phyloP scores from a whole-genome alignment of 73 alveolate species.

The Symbiodinium natans region DNA sequence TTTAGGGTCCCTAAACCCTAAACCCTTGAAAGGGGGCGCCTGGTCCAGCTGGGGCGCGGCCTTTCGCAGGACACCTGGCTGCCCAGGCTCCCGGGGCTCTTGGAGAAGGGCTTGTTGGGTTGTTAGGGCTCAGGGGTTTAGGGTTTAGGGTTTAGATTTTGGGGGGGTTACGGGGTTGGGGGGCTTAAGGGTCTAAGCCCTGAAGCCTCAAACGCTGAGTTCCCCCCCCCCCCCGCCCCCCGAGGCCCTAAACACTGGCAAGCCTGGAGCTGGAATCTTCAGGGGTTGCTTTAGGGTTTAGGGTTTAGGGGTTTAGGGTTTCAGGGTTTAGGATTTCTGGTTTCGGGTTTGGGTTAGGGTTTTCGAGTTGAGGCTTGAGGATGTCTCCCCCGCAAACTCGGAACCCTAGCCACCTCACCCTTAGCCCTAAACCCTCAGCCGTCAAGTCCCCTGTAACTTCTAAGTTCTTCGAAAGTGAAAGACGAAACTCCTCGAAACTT shows the following conservation, averaged over 20 bases:
- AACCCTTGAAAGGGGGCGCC: constrained; percentile 30
- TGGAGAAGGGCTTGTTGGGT: too few relatives aligned
- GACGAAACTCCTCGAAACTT: too few relatives aligned
- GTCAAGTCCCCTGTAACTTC: too few relatives aligned
- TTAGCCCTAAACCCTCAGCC: neutral
- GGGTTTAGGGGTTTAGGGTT: neutral
- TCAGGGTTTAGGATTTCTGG: neutral
- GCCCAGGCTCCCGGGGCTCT: constrained; percentile 36
- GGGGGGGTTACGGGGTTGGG: too few relatives aligned
- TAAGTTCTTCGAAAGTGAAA: too few relatives aligned
- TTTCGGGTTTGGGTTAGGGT: neutral
- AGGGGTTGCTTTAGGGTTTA: neutral
- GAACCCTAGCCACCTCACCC: neutral
- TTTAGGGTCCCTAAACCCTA: too few relatives aligned
- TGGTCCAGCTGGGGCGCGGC: constrained; percentile 62
- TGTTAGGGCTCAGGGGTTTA: too few relatives aligned
- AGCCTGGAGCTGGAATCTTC: too few relatives aligned
- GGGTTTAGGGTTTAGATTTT: neutral
- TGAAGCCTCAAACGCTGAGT: too few relatives aligned
- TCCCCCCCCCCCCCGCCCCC: too few relatives aligned
- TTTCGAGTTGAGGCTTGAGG: neutral
- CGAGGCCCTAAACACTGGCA: too few relatives aligned
- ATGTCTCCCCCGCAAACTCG: neutral
- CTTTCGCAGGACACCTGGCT: constrained; percentile 18
- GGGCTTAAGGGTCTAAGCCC: neutral